Percentiles rank a stretch among this genome's conserved stretches.
These are phyloP conservation scores for Solanum boliviense DNA, from an alignment of 257 asterid species.

Conservation along the genomic window DNA sequence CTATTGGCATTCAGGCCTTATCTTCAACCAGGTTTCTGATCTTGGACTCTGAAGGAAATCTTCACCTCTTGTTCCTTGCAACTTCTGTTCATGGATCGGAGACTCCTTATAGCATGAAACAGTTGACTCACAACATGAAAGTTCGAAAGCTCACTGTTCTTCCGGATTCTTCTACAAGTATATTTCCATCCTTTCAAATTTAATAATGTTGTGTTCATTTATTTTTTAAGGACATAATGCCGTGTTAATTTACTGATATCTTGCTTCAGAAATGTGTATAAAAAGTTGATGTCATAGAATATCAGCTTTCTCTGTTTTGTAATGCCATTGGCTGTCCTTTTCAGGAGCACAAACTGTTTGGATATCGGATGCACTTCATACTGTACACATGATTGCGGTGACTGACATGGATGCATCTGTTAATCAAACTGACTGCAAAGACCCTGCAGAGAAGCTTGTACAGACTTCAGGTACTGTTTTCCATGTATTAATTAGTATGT, in stretches of 20 bases:
- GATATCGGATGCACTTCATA: slow-evolving; percentile 73
- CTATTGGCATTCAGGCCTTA: slow-evolving; percentile 50
- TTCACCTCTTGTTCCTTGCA: slow-evolving; percentile 43
- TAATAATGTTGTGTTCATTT: neutral
- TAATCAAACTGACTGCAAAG: slow-evolving; percentile 28
- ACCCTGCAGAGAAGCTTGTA: slow-evolving; percentile 18
- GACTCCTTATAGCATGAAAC: slow-evolving; percentile 29
- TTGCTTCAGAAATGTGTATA: neutral
- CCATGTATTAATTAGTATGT: neutral
- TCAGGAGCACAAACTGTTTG: slow-evolving; percentile 61
- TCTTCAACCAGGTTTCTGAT: slow-evolving; percentile 44
- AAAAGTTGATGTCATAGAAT: neutral
- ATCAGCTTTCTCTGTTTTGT: neutral
- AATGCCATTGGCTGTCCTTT: neutral
- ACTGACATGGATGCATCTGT: slow-evolving; percentile 37
- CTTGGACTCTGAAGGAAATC: slow-evolving; percentile 63
- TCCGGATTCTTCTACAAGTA: slow-evolving; percentile 45
- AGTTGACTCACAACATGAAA: slow-evolving; percentile 42
- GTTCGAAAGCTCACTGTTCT: slow-evolving; percentile 49
- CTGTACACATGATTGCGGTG: slow-evolving; percentile 43
- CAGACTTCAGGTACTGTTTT: slow-evolving; percentile 40
- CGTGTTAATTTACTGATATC: neutral
- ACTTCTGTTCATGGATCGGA: slow-evolving; percentile 37
- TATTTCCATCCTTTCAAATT: neutral
- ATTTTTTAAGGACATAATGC: neutral